Evolutionary conservation across 352 stramenopile species (phyloP).

Genomic region (Aphanomyces invadans): DNA sequence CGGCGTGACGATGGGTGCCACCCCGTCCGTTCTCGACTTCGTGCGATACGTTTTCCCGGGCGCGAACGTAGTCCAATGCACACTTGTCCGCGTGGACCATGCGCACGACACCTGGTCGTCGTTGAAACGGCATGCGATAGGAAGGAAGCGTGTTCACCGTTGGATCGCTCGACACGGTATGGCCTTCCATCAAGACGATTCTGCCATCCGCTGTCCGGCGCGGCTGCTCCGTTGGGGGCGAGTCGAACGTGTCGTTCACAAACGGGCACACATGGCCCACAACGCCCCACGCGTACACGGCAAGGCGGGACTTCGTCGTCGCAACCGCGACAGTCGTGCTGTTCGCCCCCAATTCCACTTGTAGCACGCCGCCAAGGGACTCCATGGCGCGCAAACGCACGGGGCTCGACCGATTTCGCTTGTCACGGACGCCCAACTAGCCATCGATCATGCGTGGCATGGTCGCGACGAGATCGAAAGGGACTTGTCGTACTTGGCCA

Average conservation of each 20-base stretch:
- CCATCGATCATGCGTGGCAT: no score
- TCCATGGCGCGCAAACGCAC: neutral
- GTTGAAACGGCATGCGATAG: neutral
- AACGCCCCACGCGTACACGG: conserved; percentile 3
- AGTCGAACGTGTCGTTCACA: neutral
- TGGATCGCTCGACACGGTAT: no score
- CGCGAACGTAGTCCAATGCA: neutral
- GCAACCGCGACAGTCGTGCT: neutral
- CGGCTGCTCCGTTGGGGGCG: no score
- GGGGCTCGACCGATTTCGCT: neutral
- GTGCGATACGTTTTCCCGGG: neutral
- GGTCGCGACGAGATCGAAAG: neutral
- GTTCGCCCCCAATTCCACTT: neutral
- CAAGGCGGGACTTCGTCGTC: neutral
- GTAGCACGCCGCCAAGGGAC: neutral
- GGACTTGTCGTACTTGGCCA: neutral
- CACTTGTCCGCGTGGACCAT: neutral
- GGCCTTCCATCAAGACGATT: neutral
- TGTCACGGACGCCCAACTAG: conserved; percentile 1
- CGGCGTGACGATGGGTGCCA: no score
- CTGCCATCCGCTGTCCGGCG: no score
- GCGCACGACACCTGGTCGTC: neutral
- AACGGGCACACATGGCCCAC: neutral
- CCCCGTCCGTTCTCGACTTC: neutral
- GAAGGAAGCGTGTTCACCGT: no score